Evolutionary conservation across 345 rosid genomes (phyloP).

Genomic region (Conringia planisiliqua): DNA sequence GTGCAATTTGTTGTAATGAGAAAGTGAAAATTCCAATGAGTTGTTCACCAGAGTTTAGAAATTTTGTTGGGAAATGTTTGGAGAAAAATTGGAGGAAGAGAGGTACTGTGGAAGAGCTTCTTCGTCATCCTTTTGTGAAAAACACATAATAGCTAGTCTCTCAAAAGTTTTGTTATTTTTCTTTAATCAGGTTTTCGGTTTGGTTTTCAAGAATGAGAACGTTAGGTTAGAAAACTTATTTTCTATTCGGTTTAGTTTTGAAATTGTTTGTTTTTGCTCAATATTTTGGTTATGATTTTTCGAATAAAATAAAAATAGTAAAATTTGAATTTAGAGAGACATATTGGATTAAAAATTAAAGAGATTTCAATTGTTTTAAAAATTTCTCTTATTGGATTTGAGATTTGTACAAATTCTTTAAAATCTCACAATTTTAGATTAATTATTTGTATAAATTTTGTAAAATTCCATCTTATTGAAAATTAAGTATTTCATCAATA

Average conservation of each 20-base stretch:
- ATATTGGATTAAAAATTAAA: no score
- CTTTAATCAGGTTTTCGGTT: neutral
- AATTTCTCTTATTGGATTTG: no score
- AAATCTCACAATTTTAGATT: no score
- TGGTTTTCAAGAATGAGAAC: neutral
- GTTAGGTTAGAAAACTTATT: no score
- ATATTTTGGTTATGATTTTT: neutral
- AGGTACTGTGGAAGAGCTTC: slow-evolving; percentile 52
- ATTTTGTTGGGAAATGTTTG: slow-evolving; percentile 51
- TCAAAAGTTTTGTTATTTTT: neutral
- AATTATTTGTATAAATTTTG: no score
- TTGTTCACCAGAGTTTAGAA: slow-evolving; percentile 44
- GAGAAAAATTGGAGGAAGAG: slow-evolving; percentile 67
- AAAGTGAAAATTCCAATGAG: slow-evolving; percentile 42
- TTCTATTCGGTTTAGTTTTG: neutral
- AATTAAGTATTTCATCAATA: no score
- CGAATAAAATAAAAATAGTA: neutral
- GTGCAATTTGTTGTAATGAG: slow-evolving; percentile 54
- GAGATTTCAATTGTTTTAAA: no score
- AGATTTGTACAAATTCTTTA: no score
- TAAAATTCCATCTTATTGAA: no score
- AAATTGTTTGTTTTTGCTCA: neutral
- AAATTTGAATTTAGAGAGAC: no score
- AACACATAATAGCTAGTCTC: neutral
- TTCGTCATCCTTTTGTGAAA: slow-evolving; percentile 50